Conservation (phyloP, 768 basidiomycete species). For the Chiua virens region DNA sequence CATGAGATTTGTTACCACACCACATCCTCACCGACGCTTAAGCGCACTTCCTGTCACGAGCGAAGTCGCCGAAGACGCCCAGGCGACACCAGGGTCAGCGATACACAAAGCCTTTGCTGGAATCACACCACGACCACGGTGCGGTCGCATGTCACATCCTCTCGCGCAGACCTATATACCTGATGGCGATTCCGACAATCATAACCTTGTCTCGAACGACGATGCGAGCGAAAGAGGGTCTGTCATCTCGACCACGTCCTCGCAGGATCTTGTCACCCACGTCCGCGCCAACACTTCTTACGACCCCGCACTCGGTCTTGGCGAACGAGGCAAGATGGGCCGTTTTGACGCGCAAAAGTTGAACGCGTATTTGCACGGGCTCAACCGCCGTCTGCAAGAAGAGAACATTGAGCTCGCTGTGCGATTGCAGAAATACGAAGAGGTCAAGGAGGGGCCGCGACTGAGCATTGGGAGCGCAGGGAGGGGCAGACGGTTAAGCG, state of each 20-base stretch:
- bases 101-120: slow-evolving; percentile 59
- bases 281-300: slow-evolving; percentile 83
- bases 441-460: slow-evolving; percentile 35
- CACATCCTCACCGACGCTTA: slow-evolving; percentile 48
- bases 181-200: slow-evolving; percentile 27
- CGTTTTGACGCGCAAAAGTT: slow-evolving; percentile 84
- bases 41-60: slow-evolving; percentile 59
- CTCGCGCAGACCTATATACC: slow-evolving; percentile 47
- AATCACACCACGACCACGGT: slow-evolving; percentile 61
- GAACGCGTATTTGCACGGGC: slow-evolving; percentile 81
- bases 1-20: slow-evolving; percentile 42
- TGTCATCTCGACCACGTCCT: slow-evolving; percentile 80
- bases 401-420: slow-evolving; percentile 74
- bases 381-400: slow-evolving; percentile 80
- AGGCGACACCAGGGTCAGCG: slow-evolving; percentile 34
- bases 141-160: slow-evolving; percentile 52
- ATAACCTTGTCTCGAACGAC: slow-evolving; percentile 34
- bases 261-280: slow-evolving; percentile 84
- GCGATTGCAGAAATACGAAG: slow-evolving; percentile 54
- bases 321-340: slow-evolving; percentile 64
- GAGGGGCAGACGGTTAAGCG: slow-evolving; percentile 50
- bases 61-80: slow-evolving; percentile 32
- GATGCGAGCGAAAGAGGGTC: slow-evolving; percentile 58
- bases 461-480: slow-evolving; percentile 30
- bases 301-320: slow-evolving; percentile 78